phyloP scores from a whole-genome alignment of 805 yeast genomes.

The Ogataea pilisensis region DNA sequence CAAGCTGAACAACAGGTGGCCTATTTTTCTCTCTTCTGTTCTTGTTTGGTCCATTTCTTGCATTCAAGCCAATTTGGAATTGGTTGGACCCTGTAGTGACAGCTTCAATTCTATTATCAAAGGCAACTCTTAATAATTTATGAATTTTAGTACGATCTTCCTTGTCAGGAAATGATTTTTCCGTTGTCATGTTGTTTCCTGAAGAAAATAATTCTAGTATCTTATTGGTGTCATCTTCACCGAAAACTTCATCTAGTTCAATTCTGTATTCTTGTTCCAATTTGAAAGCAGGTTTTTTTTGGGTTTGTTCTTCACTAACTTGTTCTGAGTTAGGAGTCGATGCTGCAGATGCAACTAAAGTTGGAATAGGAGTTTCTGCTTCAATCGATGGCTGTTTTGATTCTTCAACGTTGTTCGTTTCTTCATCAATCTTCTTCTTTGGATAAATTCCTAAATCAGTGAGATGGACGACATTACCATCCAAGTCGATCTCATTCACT shows the following conservation, averaged over 20 bases:
- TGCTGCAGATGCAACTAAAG: too few relatives aligned
- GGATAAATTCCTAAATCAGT: conserved; percentile 55
- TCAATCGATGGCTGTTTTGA: too few relatives aligned
- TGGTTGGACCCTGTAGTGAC: conserved; percentile 66
- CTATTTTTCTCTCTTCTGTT: conserved; percentile 35
- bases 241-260: conserved; percentile 50
- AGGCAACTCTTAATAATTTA: conserved; percentile 67
- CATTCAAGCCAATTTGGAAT: conserved; percentile 57
- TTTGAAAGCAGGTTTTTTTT: conserved; percentile 31
- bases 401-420: neutral
- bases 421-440: conserved; percentile 30
- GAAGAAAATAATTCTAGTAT: conserved; percentile 48
- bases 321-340: conserved; percentile 39
- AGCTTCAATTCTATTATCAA: conserved; percentile 72
- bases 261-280: conserved; percentile 43
- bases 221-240: conserved; percentile 54
- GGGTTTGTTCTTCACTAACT: conserved; percentile 34
- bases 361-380: too few relatives aligned
- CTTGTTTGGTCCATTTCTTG: conserved; percentile 37
- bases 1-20: conserved; percentile 28
- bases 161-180: conserved; percentile 58
- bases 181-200: conserved; percentile 56
- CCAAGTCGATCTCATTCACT: conserved; percentile 77
- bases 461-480: conserved; percentile 71
- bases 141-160: conserved; percentile 75